These are phyloP conservation scores for Silybum marianum DNA, from an alignment of 129 eudicot genomes.

Conservation along the genomic window DNA sequence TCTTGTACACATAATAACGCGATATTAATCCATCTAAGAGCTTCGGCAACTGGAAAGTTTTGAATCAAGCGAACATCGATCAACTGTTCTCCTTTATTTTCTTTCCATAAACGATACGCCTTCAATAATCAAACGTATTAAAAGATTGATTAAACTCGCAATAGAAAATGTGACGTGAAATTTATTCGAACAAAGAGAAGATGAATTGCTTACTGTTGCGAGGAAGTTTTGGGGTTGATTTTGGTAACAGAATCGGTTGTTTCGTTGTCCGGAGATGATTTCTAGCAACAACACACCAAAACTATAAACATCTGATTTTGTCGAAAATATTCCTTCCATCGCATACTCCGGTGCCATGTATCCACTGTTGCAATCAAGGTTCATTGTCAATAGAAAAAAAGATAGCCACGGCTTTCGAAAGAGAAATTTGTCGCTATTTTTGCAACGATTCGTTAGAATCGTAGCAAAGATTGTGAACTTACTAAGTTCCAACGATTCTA, in stretches of 20 bases:
- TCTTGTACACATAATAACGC: conserved; percentile 49
- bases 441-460: not conserved
- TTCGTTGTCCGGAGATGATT: conserved; percentile 28
- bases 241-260: conserved; percentile 17
- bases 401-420: too few species aligned
- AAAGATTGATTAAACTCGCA: not conserved
- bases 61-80: conserved; percentile 19
- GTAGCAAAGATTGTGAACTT: not conserved
- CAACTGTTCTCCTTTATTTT: conserved; percentile 21
- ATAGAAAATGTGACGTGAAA: not conserved
- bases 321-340: conserved; percentile 36
- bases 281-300: conserved; percentile 40
- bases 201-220: not conserved
- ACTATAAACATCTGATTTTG: conserved; percentile 40
- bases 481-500: conserved; percentile 40
- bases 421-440: not conserved
- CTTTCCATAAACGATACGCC: conserved; percentile 35
- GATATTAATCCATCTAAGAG: conserved; percentile 33
- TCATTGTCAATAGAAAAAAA: too few species aligned
- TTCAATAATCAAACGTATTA: not conserved
- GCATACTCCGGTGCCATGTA: conserved; percentile 31
- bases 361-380: too few species aligned
- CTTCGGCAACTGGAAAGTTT: not conserved
- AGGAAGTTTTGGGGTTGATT: conserved; percentile 19
- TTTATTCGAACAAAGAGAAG: not conserved